These are phyloP conservation scores for Adansonia madagascariensis DNA, from an alignment of 441 rosid species.

Conservation along the genomic window DNA sequence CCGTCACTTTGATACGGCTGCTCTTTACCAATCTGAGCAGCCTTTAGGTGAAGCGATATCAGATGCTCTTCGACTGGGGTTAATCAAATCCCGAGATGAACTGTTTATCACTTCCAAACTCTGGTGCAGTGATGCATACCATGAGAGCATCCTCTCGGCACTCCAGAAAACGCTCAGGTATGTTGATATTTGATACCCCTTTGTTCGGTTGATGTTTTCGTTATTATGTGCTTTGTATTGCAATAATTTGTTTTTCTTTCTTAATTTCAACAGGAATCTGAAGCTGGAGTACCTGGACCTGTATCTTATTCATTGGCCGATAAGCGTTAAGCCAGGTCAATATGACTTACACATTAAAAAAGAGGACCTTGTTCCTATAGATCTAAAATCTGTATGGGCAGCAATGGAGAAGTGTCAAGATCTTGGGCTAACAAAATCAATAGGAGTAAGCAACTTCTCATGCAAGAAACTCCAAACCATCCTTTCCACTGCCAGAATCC, in stretches of 20 bases:
- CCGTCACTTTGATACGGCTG: conserved; percentile 55
- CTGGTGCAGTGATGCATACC: conserved; percentile 43
- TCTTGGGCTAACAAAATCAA: conserved; percentile 58
- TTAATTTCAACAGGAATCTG: neutral
- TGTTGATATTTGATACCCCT: conserved; percentile 4
- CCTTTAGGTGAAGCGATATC: conserved; percentile 37
- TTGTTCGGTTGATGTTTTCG: neutral
- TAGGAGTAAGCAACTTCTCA: conserved; percentile 74
- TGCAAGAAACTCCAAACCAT: conserved; percentile 54
- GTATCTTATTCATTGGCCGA: conserved; percentile 58
- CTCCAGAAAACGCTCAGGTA: conserved; percentile 41
- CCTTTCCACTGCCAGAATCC: conserved; percentile 41
- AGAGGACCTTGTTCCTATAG: conserved; percentile 45
- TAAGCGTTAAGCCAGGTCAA: conserved; percentile 44
- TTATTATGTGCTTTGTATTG: neutral
- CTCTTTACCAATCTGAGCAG: conserved; percentile 34
- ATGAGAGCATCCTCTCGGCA: conserved; percentile 35
- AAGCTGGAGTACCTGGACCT: conserved; percentile 17
- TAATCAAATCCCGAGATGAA: conserved; percentile 45
- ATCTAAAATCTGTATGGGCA: conserved; percentile 55
- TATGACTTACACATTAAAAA: conserved; percentile 39
- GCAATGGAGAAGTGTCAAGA: conserved; percentile 65
- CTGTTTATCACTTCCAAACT: conserved; percentile 57
- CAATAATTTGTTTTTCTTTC: neutral
- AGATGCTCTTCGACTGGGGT: conserved; percentile 42